These are phyloP conservation scores for Knoxia roxburghii DNA, from an alignment of 257 asterid species.

Conservation along the genomic window DNA sequence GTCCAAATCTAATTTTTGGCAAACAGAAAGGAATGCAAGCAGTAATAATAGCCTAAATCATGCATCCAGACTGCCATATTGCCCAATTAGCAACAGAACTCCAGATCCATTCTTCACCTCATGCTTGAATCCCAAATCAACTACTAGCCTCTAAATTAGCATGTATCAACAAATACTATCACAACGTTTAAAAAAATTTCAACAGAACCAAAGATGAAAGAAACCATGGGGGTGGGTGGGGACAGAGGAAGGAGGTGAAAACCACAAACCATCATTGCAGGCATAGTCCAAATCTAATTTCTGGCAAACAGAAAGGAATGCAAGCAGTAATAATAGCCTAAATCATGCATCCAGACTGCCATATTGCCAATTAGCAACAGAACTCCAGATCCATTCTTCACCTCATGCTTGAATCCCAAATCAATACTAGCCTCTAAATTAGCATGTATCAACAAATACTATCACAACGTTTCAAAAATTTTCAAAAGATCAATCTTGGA, in stretches of 20 bases:
- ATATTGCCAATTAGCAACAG: neutral
- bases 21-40: neutral
- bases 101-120: conserved; percentile 1
- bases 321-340: neutral
- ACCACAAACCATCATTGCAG: neutral
- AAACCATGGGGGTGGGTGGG: too few relatives aligned
- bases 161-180: neutral
- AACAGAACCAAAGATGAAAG: neutral
- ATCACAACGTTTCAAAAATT: neutral
- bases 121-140: neutral
- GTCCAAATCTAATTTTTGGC: neutral
- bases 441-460: neutral
- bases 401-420: neutral
- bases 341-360: conserved; percentile 1
- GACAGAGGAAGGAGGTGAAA: neutral
- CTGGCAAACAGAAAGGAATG: neutral
- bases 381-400: conserved; percentile 2
- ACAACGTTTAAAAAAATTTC: neutral
- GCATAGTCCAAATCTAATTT: neutral
- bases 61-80: neutral
- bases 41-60: neutral
- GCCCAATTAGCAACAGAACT: neutral
- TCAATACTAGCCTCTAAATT: neutral
- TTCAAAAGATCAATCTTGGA: neutral
- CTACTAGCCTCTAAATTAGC: neutral